Evolutionary conservation across 176 grass and related monocot species (phyloP).

Genomic region (Eragrostis nindensis): DNA sequence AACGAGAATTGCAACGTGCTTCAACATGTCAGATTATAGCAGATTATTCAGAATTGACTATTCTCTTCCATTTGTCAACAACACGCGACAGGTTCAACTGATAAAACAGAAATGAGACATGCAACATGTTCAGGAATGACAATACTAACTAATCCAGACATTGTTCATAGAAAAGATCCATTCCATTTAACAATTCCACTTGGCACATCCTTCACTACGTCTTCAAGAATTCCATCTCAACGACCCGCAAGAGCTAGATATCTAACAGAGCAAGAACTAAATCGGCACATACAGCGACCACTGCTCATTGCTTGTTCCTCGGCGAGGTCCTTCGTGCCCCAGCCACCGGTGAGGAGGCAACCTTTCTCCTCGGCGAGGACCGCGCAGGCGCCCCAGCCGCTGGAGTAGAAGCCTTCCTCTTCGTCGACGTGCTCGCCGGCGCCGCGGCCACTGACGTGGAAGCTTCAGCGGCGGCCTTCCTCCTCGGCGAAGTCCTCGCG

Average conservation of each 20-base stretch:
- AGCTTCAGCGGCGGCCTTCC: not conserved
- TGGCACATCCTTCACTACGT: not conserved
- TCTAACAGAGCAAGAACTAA: not conserved
- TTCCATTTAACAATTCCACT: not conserved
- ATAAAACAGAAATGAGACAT: not conserved
- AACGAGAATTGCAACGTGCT: not conserved
- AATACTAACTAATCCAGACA: not conserved
- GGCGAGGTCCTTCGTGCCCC: conserved; percentile 31
- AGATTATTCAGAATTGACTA: no score
- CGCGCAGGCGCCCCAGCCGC: conserved; percentile 33
- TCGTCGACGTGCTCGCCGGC: not conserved
- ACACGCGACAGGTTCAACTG: not conserved
- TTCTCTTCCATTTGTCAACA: not conserved
- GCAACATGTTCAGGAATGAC: not conserved
- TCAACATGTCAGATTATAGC: not conserved
- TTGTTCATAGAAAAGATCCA: conserved; percentile 1
- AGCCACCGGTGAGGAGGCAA: not conserved
- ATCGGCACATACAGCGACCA: conserved; percentile 2
- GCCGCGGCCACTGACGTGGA: conserved; percentile 27
- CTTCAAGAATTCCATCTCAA: conserved; percentile 8
- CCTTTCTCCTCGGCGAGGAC: conserved; percentile 54
- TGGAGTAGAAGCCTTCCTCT: conserved; percentile 8
- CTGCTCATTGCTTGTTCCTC: conserved; percentile 44
- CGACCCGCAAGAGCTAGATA: not conserved
- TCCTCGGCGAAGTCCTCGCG: conserved; percentile 48